Conservation (phyloP, 2,329 filamentous ascomycete species). For the Cordyceps fumosorosea region DNA sequence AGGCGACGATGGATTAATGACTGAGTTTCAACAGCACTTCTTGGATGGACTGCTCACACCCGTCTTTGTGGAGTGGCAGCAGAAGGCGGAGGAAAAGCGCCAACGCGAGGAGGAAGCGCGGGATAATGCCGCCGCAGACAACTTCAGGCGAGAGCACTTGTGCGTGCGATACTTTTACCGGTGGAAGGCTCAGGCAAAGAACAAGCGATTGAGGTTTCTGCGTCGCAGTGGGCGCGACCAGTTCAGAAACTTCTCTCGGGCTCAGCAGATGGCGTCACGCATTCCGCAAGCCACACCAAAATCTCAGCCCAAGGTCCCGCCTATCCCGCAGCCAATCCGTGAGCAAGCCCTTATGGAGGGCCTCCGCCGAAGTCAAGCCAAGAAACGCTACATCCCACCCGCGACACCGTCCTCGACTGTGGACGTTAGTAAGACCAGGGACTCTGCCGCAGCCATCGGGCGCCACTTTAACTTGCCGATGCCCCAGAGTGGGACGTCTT, state of each 20-base stretch:
- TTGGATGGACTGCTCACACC: slow-evolving; percentile 38
- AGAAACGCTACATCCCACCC: slow-evolving; percentile 17
- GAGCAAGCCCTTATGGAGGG: slow-evolving; percentile 11
- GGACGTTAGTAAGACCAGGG: neutral
- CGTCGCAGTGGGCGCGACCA: slow-evolving; percentile 46
- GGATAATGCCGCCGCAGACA: slow-evolving; percentile 38
- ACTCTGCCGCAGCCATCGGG: slow-evolving; percentile 17
- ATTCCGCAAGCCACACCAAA: neutral
- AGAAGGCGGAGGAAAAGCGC: slow-evolving; percentile 34
- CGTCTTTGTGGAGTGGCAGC: slow-evolving; percentile 34
- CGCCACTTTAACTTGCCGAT: slow-evolving; percentile 15
- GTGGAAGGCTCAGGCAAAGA: slow-evolving; percentile 45
- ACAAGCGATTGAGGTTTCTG: slow-evolving; percentile 42
- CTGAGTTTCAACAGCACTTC: slow-evolving; percentile 41
- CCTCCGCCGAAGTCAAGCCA: slow-evolving; percentile 4
- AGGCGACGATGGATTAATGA: slow-evolving; percentile 47
- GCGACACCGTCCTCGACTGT: slow-evolving; percentile 13
- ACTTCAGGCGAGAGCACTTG: slow-evolving; percentile 44
- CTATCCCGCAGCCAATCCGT: neutral
- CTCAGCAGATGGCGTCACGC: slow-evolving; percentile 26
- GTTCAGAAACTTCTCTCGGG: slow-evolving; percentile 39
- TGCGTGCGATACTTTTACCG: slow-evolving; percentile 49
- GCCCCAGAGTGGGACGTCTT: slow-evolving; percentile 16
- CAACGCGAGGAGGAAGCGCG: slow-evolving; percentile 42
- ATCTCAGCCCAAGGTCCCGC: slow-evolving; percentile 18